A percentile compares a stretch with the other conserved stretches of the same genome.
Evolutionary conservation across 2,329 filamentous ascomycete genomes (phyloP).

Genomic region (Hysterium pulicare): DNA sequence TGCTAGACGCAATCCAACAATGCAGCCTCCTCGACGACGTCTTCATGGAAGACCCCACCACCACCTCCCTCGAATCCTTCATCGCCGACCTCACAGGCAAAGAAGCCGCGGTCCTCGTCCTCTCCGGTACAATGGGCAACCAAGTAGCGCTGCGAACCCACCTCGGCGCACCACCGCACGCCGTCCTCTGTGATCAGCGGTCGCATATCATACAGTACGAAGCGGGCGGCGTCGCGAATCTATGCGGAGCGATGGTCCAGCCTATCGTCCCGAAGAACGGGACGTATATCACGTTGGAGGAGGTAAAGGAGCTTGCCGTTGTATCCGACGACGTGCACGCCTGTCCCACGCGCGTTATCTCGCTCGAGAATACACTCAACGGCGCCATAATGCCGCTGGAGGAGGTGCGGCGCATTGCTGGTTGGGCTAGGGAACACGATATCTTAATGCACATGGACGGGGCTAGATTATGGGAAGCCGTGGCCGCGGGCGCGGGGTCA

Average conservation of each 20-base stretch:
- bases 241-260: slow-evolving; percentile 69
- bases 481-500: slow-evolving; percentile 64
- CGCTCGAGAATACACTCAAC: slow-evolving; percentile 79
- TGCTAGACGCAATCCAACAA: slow-evolving; percentile 74
- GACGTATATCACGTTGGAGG: slow-evolving; percentile 70
- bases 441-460: slow-evolving; percentile 77
- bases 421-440: slow-evolving; percentile 60
- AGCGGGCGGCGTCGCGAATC: slow-evolving; percentile 64
- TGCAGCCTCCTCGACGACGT: slow-evolving; percentile 82
- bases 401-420: slow-evolving; percentile 66
- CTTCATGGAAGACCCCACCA: slow-evolving; percentile 75
- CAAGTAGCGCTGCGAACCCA: slow-evolving; percentile 78
- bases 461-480: slow-evolving; percentile 78
- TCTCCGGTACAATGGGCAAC: slow-evolving; percentile 94
- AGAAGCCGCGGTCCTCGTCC: slow-evolving; percentile 72
- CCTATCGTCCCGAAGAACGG: slow-evolving; percentile 67
- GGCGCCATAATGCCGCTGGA: slow-evolving; percentile 74
- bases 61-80: slow-evolving; percentile 69
- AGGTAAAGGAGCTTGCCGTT: slow-evolving; percentile 64
- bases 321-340: slow-evolving; percentile 69
- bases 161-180: slow-evolving; percentile 74
- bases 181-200: slow-evolving; percentile 73
- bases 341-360: slow-evolving; percentile 77
- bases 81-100: slow-evolving; percentile 72
- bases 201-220: slow-evolving; percentile 74